Evolutionary conservation across 2,329 filamentous ascomycete species (phyloP).

Genomic region (Claviceps sorghi): DNA sequence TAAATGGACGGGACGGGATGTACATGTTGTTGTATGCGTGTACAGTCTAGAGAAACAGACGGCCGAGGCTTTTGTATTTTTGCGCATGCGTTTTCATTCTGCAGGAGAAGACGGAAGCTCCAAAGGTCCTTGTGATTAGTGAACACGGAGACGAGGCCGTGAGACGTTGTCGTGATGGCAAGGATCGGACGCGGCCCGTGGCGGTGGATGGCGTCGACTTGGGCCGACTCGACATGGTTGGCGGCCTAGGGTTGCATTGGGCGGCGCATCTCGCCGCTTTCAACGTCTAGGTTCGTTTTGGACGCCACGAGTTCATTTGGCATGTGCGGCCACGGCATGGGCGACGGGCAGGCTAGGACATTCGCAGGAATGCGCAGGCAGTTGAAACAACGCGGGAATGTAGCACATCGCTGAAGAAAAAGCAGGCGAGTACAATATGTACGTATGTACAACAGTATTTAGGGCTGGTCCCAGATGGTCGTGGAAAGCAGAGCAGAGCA

Average conservation of each 20-base stretch:
- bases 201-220: not conserved
- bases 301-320: not conserved
- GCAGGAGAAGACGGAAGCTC: not conserved
- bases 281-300: not conserved
- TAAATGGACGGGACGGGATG: not conserved
- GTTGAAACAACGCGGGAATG: too few relatives aligned
- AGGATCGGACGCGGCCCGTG: not conserved
- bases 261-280: not conserved
- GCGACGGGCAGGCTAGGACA: too few relatives aligned
- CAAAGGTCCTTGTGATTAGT: not conserved
- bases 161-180: not conserved
- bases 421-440: not conserved
- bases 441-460: too few relatives aligned
- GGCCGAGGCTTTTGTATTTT: too few relatives aligned
- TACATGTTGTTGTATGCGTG: too few relatives aligned
- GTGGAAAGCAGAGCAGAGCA: not conserved
- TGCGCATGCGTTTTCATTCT: not conserved
- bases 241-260: not conserved
- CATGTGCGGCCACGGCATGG: too few relatives aligned
- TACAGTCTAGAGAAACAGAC: too few relatives aligned
- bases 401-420: too few relatives aligned
- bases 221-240: not conserved
- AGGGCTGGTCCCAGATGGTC: not conserved
- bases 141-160: not conserved
- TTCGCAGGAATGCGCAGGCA: not conserved